Conservation (phyloP, 2,329 filamentous ascomycete genomes). For the Fusarium sacchari region DNA sequence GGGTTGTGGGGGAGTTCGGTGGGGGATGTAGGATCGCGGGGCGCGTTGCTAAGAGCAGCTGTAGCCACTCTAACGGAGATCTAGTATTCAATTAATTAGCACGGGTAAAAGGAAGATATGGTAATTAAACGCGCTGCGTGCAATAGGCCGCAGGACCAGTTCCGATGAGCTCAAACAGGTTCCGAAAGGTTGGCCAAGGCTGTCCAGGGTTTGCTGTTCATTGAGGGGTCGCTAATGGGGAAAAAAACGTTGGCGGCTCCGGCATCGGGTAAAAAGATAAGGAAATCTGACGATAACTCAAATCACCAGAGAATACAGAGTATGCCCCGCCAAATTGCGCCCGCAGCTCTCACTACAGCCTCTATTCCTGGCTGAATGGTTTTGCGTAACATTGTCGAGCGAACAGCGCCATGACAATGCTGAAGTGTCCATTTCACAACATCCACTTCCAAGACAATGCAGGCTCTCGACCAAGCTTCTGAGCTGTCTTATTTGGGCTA, state of each 20-base stretch:
- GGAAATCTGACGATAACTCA: constrained; percentile 32
- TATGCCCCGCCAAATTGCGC: constrained; percentile 29
- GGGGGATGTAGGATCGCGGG: constrained; percentile 39
- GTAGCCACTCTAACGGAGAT: constrained; percentile 36
- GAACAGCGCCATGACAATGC: neutral
- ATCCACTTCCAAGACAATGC: constrained; percentile 20
- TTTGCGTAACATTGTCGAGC: neutral
- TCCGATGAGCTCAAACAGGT: neutral
- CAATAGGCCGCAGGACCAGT: neutral
- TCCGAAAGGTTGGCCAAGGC: constrained; percentile 10
- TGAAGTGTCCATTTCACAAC: constrained; percentile 10
- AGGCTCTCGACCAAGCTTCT: constrained; percentile 37
- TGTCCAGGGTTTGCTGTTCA: neutral
- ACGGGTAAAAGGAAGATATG: constrained; percentile 25
- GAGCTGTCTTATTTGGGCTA: constrained; percentile 30
- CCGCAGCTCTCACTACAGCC: constrained; percentile 20
- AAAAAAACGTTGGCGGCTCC: constrained; percentile 14
- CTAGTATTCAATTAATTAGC: constrained; percentile 35
- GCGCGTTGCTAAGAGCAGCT: constrained; percentile 42
- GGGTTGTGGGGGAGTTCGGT: constrained; percentile 40
- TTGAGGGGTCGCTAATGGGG: neutral
- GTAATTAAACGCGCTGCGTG: neutral
- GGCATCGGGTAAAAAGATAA: constrained; percentile 40
- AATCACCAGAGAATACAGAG: constrained; percentile 7
- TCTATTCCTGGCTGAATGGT: neutral